Evolutionary conservation across 176 grass and related monocot species (phyloP).

Genomic region (Ananas comosus): DNA sequence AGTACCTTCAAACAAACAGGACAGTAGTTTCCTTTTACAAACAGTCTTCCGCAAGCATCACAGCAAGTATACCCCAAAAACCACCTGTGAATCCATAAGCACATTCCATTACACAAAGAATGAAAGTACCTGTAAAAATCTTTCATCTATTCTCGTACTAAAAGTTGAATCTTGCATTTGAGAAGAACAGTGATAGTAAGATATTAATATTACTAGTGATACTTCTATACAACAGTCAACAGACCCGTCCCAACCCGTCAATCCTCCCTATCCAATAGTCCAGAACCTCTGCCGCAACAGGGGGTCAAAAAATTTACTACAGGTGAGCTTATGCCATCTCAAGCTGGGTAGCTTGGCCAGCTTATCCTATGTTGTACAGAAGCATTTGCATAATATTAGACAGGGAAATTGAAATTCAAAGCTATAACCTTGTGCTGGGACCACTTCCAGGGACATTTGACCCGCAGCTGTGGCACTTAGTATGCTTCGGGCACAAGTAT

Average conservation of each 20-base stretch:
- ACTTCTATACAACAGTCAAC: too few species aligned
- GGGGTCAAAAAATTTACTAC: too few species aligned
- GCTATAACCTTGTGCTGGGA: conserved; percentile 80
- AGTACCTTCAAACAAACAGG: conserved; percentile 94
- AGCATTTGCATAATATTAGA: not conserved
- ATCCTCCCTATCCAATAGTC: too few species aligned
- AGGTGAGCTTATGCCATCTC: too few species aligned
- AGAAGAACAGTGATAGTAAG: too few species aligned
- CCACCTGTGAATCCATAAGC: conserved; percentile 53
- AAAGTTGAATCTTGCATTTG: too few species aligned
- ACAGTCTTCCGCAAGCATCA: conserved; percentile 95
- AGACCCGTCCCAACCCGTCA: too few species aligned
- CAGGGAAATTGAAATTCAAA: not conserved
- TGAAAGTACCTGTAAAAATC: too few species aligned
- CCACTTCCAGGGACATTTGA: conserved; percentile 96
- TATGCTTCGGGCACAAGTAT: conserved; percentile 96
- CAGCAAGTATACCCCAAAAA: conserved; percentile 97
- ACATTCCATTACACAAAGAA: conserved; percentile 14
- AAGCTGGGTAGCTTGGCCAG: not conserved
- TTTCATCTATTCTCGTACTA: too few species aligned
- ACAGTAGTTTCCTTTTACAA: conserved; percentile 99
- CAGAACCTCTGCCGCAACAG: too few species aligned
- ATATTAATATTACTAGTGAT: too few species aligned
- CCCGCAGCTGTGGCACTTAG: conserved; percentile 91
- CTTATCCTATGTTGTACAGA: not conserved